Percentiles rank a stretch among this genome's conserved stretches.
Conservation (phyloP, 495 filamentous ascomycete genomes). For the Tuber brumale region DNA sequence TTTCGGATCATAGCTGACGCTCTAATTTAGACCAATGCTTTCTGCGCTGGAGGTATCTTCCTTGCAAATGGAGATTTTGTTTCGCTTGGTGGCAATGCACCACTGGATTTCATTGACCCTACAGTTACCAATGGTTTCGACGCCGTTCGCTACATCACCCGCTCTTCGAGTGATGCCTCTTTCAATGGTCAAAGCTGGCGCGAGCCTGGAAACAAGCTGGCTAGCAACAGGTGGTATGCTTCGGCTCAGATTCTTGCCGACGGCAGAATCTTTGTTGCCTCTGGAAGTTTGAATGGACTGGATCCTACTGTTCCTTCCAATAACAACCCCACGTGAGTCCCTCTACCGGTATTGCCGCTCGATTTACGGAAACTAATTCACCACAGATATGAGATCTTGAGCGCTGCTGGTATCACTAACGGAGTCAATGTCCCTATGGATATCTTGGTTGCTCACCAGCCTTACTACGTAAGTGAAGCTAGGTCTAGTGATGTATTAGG, state of each 20-base stretch:
- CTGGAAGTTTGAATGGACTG: conserved; percentile 56
- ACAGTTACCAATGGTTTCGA: conserved; percentile 56
- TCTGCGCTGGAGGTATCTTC: conserved; percentile 58
- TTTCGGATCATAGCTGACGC: background rate
- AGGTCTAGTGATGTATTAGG: background rate
- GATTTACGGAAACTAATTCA: background rate
- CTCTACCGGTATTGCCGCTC: conserved; percentile 3
- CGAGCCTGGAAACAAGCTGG: conserved; percentile 54
- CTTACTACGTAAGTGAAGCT: conserved; percentile 52
- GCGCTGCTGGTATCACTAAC: conserved; percentile 44
- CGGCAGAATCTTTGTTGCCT: conserved; percentile 55
- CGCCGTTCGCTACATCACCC: conserved; percentile 51
- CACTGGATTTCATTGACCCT: conserved; percentile 51
- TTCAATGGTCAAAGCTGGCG: conserved; percentile 51
- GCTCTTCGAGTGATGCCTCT: conserved; percentile 48
- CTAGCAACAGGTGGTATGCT: conserved; percentile 55
- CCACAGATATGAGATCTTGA: conserved; percentile 50
- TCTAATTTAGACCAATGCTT: conserved; percentile 51
- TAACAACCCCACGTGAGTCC: conserved; percentile 55
- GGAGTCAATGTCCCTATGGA: conserved; percentile 49
- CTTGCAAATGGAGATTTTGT: conserved; percentile 53
- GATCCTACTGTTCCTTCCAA: conserved; percentile 52
- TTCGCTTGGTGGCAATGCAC: conserved; percentile 55
- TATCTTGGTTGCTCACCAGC: conserved; percentile 54
- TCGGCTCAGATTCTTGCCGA: conserved; percentile 55